These are phyloP conservation scores for Mycosphaerella sp. DNA, from an alignment of 2,329 filamentous ascomycete species.

Conservation along the genomic window DNA sequence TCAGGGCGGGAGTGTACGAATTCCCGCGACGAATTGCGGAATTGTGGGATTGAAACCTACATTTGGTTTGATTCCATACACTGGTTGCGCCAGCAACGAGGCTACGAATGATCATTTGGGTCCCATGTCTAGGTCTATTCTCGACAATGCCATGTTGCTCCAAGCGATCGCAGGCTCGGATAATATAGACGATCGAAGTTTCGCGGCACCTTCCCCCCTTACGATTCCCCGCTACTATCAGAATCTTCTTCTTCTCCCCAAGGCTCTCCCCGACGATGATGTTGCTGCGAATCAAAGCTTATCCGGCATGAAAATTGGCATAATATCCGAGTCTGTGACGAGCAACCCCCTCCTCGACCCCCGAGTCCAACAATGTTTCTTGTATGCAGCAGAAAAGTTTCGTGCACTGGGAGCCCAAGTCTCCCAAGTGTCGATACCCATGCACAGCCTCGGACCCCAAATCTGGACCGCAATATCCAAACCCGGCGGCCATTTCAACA, in stretches of 20 bases:
- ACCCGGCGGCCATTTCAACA: background rate
- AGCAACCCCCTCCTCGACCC: background rate
- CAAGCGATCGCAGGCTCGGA: conserved; percentile 45
- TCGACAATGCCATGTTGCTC: conserved; percentile 42
- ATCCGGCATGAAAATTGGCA: background rate
- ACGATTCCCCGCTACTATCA: conserved; percentile 29
- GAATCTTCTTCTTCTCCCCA: conserved; percentile 11
- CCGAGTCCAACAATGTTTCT: background rate
- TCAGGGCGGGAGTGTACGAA: conserved; percentile 37
- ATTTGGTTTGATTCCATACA: conserved; percentile 47
- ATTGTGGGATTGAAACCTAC: conserved; percentile 42
- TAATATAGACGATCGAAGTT: conserved; percentile 39
- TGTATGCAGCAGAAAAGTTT: background rate
- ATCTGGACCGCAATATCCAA: background rate
- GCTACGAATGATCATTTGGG: conserved; percentile 42
- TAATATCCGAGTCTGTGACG: background rate
- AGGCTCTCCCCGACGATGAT: conserved; percentile 17
- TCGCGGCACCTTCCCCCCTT: conserved; percentile 30
- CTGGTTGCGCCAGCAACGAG: conserved; percentile 41
- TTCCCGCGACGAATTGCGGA: conserved; percentile 36
- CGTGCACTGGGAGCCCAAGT: background rate
- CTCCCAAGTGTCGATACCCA: background rate
- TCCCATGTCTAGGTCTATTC: conserved; percentile 42
- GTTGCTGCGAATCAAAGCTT: background rate
- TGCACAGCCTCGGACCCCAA: background rate